Conservation (phyloP, 208 protist species). For the Porcisia hertigi region DNA sequence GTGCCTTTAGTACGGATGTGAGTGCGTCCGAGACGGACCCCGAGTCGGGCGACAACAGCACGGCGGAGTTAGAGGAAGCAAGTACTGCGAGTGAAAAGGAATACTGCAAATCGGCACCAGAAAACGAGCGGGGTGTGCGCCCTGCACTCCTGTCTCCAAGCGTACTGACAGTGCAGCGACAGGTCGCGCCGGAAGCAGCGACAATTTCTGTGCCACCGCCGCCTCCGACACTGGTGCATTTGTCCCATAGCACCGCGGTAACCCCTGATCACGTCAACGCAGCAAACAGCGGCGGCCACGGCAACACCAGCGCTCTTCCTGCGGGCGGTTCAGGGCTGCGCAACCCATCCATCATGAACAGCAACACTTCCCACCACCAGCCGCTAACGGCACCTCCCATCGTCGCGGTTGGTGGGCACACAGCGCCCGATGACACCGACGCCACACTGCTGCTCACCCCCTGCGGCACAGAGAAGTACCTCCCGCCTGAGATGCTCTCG, state of each 20-base stretch:
- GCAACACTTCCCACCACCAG: not conserved
- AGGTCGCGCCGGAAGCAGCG: not conserved
- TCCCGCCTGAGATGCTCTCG: constrained; percentile 75
- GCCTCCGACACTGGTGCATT: not conserved
- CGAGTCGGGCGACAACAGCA: constrained; percentile 22
- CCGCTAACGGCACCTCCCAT: not conserved
- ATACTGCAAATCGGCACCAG: not conserved
- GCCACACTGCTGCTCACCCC: constrained; percentile 57
- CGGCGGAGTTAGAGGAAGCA: not conserved
- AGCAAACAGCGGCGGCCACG: not conserved
- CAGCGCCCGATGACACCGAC: constrained; percentile 29
- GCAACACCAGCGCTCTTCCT: not conserved
- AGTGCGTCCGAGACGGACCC: constrained; percentile 49
- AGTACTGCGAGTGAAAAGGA: not conserved
- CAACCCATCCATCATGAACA: not conserved
- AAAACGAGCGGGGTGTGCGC: not conserved
- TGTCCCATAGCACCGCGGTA: not conserved
- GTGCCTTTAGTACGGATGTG: constrained; percentile 54
- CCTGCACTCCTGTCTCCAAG: constrained; percentile 1
- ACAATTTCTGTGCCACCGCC: not conserved
- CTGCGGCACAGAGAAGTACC: constrained; percentile 81
- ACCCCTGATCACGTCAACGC: not conserved
- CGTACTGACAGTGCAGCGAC: constrained; percentile 1
- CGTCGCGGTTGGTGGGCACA: not conserved
- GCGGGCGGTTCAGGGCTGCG: not conserved